Evolutionary conservation across 352 stramenopile species (phyloP).

Genomic region (Globisporangium okanoganense): DNA sequence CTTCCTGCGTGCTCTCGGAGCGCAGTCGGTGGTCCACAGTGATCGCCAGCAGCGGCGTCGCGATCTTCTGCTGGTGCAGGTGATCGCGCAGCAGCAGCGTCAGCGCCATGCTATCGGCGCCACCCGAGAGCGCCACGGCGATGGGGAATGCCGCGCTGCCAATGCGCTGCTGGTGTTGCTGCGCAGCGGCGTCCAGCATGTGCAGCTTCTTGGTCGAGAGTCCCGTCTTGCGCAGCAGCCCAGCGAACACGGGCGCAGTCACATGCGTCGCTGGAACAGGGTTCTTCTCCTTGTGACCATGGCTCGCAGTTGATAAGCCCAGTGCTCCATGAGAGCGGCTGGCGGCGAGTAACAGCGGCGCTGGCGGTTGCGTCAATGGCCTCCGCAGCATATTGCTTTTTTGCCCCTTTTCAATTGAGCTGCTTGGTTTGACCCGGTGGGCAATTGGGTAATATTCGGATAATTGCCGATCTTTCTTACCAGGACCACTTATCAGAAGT

Average conservation of each 20-base stretch:
- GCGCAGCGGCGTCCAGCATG: slow-evolving; percentile 27
- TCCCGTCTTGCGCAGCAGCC: slow-evolving; percentile 33
- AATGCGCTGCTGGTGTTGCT: not conserved
- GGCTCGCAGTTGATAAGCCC: not conserved
- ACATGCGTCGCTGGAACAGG: slow-evolving; percentile 11
- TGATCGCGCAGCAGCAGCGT: slow-evolving; percentile 72
- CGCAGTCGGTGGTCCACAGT: slow-evolving; percentile 78
- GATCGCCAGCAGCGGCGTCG: slow-evolving; percentile 68
- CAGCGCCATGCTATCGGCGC: slow-evolving; percentile 79
- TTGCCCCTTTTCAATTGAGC: not conserved
- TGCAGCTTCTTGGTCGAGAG: slow-evolving; percentile 39
- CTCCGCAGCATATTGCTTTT: not conserved
- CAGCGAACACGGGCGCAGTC: slow-evolving; percentile 28
- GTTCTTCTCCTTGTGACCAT: not conserved
- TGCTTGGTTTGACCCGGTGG: not conserved
- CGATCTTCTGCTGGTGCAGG: slow-evolving; percentile 36
- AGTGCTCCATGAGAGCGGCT: slow-evolving; percentile 1
- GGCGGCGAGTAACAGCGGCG: not conserved
- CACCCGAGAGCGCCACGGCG: slow-evolving; percentile 71
- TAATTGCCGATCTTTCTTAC: slow-evolving; percentile 3
- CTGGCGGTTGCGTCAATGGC: not conserved
- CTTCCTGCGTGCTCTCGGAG: slow-evolving; percentile 58
- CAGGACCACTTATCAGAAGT: slow-evolving; percentile 6
- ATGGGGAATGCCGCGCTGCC: slow-evolving; percentile 34
- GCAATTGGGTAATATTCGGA: not conserved